These are phyloP conservation scores for Tylopilus vinaceipallidus DNA, from an alignment of 768 basidiomycete species.

Conservation along the genomic window DNA sequence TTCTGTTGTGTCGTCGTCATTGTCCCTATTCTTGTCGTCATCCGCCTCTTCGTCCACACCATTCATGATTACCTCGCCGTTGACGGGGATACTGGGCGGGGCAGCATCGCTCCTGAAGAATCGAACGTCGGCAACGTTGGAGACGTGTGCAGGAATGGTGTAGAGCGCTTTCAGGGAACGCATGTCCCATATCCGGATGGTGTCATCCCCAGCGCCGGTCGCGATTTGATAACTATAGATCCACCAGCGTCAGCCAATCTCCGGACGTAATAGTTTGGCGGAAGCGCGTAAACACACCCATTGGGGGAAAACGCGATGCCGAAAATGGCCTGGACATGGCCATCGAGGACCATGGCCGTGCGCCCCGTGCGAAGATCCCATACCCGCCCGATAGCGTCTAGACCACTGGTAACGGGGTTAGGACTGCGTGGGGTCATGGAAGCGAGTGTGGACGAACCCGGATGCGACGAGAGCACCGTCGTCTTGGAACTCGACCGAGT, in stretches of 20 bases:
- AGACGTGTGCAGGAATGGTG: constrained; percentile 94
- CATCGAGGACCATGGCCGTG: constrained; percentile 97
- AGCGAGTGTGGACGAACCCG: constrained; percentile 64
- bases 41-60: constrained; percentile 38
- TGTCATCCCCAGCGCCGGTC: constrained; percentile 95
- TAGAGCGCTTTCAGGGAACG: constrained; percentile 89
- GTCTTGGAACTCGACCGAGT: constrained; percentile 91
- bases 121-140: constrained; percentile 91
- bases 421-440: background rate
- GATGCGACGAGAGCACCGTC: constrained; percentile 93
- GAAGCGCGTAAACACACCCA: constrained; percentile 55
- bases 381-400: constrained; percentile 95
- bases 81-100: constrained; percentile 26
- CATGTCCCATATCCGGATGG: constrained; percentile 98
- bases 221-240: constrained; percentile 87
- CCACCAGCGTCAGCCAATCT: constrained; percentile 12
- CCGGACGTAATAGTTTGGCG: background rate
- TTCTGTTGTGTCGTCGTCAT: constrained; percentile 35
- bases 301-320: constrained; percentile 93
- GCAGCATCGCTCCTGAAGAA: constrained; percentile 77
- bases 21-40: constrained; percentile 28
- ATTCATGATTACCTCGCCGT: constrained; percentile 52
- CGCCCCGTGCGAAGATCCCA: constrained; percentile 96
- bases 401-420: constrained; percentile 53
- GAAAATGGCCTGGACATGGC: constrained; percentile 91